These are phyloP conservation scores for Butyriboletus pseudospeciosus DNA, from an alignment of 1,284 basidiomycete genomes.

Conservation along the genomic window DNA sequence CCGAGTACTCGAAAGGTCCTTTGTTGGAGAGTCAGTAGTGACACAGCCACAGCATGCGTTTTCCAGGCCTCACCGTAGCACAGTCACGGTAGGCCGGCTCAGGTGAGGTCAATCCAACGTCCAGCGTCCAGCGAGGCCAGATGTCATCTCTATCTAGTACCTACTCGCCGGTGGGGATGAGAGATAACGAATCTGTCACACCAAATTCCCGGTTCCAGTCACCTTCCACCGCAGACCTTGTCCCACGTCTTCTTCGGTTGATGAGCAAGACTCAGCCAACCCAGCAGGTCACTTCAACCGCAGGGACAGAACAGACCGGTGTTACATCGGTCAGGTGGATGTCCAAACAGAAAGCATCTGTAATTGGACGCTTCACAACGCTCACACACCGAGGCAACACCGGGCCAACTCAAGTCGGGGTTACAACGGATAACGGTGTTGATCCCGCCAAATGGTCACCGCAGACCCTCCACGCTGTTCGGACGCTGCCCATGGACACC, in stretches of 20 bases:
- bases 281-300: conserved; percentile 8
- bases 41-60: conserved; percentile 22
- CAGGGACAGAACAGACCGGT: conserved; percentile 3
- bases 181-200: neutral
- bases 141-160: neutral
- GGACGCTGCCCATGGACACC: conserved; percentile 4
- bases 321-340: conserved; percentile 9
- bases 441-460: conserved; percentile 11
- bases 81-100: too few species aligned
- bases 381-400: conserved; percentile 16
- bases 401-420: conserved; percentile 7
- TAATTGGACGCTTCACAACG: conserved; percentile 36
- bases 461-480: conserved; percentile 3
- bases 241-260: conserved; percentile 17
- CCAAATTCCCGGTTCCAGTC: neutral
- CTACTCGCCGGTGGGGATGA: conserved; percentile 4
- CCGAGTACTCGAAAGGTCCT: too few species aligned
- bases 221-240: neutral
- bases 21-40: too few species aligned
- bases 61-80: neutral
- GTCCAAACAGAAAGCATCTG: conserved; percentile 36
- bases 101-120: neutral
- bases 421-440: conserved; percentile 2
- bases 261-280: conserved; percentile 19
- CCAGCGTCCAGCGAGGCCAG: neutral